Evolutionary conservation across 495 filamentous ascomycete genomes (phyloP).

Genomic region (Cercophora samala): DNA sequence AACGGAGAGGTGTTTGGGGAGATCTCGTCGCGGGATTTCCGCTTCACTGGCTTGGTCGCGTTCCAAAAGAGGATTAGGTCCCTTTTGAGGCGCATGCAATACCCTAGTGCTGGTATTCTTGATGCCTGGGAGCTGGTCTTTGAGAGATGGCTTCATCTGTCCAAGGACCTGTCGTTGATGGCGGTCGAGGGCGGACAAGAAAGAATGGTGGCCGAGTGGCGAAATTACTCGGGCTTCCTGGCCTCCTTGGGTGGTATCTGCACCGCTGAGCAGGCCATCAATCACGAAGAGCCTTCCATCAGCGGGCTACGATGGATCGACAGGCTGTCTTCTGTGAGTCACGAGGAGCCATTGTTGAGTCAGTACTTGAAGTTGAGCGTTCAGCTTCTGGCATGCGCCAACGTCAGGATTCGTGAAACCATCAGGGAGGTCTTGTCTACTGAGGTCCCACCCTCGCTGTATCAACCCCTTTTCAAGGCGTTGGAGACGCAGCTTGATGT

Average conservation of each 20-base stretch:
- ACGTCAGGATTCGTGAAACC: constrained; percentile 59
- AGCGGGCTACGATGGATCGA: constrained; percentile 62
- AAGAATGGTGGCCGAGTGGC: constrained; percentile 56
- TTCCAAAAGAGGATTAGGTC: constrained; percentile 61
- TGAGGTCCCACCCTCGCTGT: constrained; percentile 57
- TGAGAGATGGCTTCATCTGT: constrained; percentile 56
- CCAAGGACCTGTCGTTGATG: constrained; percentile 54
- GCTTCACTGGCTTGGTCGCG: constrained; percentile 62
- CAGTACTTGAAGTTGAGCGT: constrained; percentile 59
- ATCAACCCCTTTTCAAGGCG: constrained; percentile 57
- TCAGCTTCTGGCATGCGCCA: constrained; percentile 58
- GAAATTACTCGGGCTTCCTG: constrained; percentile 63
- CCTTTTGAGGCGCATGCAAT: constrained; percentile 56
- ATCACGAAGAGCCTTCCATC: constrained; percentile 53
- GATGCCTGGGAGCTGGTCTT: constrained; percentile 64
- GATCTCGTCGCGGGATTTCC: constrained; percentile 58
- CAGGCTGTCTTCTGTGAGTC: constrained; percentile 53
- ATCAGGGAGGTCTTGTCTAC: constrained; percentile 60
- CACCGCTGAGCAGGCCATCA: constrained; percentile 55
- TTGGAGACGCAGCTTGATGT: constrained; percentile 59
- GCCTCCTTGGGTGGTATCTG: constrained; percentile 64
- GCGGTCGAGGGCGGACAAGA: constrained; percentile 51
- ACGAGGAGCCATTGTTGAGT: constrained; percentile 56
- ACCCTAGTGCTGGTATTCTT: constrained; percentile 58
- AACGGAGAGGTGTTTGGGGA: constrained; percentile 60